These are phyloP conservation scores for Colletotrichum tofieldiae DNA, from an alignment of 2,329 filamentous ascomycete species.

Conservation along the genomic window DNA sequence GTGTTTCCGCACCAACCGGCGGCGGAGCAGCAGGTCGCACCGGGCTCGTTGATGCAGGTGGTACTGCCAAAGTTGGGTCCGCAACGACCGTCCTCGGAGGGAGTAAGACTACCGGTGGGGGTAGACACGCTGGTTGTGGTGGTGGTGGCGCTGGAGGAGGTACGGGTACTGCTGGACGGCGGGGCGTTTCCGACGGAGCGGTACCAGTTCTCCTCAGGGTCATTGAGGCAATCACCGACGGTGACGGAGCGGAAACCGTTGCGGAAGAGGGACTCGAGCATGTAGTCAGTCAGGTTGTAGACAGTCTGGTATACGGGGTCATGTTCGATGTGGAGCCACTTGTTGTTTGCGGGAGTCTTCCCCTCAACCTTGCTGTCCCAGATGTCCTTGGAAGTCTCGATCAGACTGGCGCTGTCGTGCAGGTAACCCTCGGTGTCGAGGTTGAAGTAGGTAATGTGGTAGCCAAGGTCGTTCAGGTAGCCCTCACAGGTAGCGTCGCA, in stretches of 20 bases:
- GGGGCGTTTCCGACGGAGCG: conserved; percentile 49
- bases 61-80: conserved; percentile 46
- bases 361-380: conserved; percentile 54
- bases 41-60: conserved; percentile 46
- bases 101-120: conserved; percentile 36
- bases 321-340: conserved; percentile 52
- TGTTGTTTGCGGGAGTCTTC: conserved; percentile 47
- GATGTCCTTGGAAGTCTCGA: conserved; percentile 55
- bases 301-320: conserved; percentile 60
- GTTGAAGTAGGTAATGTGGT: conserved; percentile 56
- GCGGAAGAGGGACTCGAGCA: conserved; percentile 54
- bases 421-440: conserved; percentile 56
- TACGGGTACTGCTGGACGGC: conserved; percentile 15
- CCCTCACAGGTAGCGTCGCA: conserved; percentile 50
- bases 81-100: conserved; percentile 49
- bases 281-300: conserved; percentile 56
- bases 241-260: conserved; percentile 62
- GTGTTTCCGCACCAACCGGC: conserved; percentile 56
- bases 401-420: conserved; percentile 50
- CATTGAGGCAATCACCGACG: conserved; percentile 69
- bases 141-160: conserved; percentile 2
- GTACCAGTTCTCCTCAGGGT: conserved; percentile 70
- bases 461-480: conserved; percentile 50
- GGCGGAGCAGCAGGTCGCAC: conserved; percentile 49
- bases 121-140: conserved; percentile 21